Base-by-base conservation (phyloP, 1,139 yeast species). In the Saccharomyces hybrid region DNA sequence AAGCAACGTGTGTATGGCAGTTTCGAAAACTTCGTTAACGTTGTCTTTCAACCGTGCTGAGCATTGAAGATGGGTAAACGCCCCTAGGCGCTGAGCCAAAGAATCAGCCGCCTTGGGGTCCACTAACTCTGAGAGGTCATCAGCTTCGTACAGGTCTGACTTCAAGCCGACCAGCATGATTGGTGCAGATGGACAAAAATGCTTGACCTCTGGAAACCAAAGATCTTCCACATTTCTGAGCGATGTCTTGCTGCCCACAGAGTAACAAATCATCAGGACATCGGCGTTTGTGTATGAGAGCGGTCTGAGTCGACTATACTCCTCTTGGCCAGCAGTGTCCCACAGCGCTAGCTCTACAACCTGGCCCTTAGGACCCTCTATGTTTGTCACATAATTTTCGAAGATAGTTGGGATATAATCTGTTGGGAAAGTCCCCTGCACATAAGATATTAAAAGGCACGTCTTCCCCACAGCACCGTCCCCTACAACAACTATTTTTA, bases 281-380 rank as follows among this genome's bases (percentile, higher is more conserved):
- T 88, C 88, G 3, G 85, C 90, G 61, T 87, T 95, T 8, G 93
- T 90, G 68, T 90, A 90, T 56, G 88, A 81, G 55, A 90, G 75
- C 8, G 96, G 95, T 61, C 97, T 75, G 57, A 89, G 74, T 55
- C 97, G 73, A 69, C 87, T 95, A 68, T 88, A 89, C 69, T 88
- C 96, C 70, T 89, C 96, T 71, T 89, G 96, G 3, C 97, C 96
- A 0, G 97, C 97, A 0, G 97, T 89, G 70, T 91, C 98, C 95
- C 96, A 88, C 49, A 88, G 72, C 28, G 87, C 93, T 65, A 88
- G 75, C 71, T 82, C 95, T 56, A 84, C 78, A 76, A 77, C 52
- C 54, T 63, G 58, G 8, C 66, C 64, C 52, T 73, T 73, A 1
- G 88, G 83, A 0, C 84, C 77, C 47, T 72, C 69, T 4, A 87